Evolutionary conservation across 352 stramenopile genomes (phyloP).

Genomic region (Pythium brachiatum): DNA sequence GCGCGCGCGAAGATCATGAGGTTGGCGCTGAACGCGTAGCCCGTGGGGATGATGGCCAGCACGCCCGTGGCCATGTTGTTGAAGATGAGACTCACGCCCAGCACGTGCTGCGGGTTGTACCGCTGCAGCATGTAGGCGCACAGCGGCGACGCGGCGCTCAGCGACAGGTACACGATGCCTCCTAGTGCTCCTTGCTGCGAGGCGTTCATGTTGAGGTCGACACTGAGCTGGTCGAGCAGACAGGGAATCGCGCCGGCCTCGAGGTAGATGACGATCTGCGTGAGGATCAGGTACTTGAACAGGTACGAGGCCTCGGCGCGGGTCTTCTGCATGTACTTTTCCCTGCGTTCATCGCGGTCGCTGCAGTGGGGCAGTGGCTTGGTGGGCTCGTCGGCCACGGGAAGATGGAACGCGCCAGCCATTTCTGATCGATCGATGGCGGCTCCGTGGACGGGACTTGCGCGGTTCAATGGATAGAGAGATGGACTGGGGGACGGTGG

Average conservation of each 20-base stretch:
- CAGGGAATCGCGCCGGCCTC: conserved; percentile 81
- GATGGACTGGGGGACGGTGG: not conserved
- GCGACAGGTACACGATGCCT: conserved; percentile 74
- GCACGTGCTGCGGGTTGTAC: conserved; percentile 61
- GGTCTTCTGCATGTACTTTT: conserved; percentile 72
- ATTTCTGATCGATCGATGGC: not conserved
- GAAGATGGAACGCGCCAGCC: conserved; percentile 23
- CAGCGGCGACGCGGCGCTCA: conserved; percentile 74
- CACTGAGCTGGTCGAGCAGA: conserved; percentile 73
- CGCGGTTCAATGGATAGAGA: not conserved
- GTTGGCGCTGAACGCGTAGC: conserved; percentile 60
- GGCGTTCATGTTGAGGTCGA: conserved; percentile 63
- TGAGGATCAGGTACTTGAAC: conserved; percentile 87
- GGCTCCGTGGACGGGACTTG: not conserved
- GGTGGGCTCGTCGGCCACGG: not conserved
- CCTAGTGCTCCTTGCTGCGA: conserved; percentile 76
- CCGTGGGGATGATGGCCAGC: conserved; percentile 69
- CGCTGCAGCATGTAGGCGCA: conserved; percentile 71
- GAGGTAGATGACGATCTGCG: conserved; percentile 81
- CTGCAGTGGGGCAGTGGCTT: not conserved
- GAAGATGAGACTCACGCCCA: conserved; percentile 65
- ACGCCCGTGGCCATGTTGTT: conserved; percentile 78
- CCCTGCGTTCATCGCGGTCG: conserved; percentile 44
- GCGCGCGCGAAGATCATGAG: conserved; percentile 69
- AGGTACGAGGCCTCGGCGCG: conserved; percentile 71